These are phyloP conservation scores for Kingdonia uniflora DNA, from an alignment of 164 flowering plant genomes.

Conservation along the genomic window DNA sequence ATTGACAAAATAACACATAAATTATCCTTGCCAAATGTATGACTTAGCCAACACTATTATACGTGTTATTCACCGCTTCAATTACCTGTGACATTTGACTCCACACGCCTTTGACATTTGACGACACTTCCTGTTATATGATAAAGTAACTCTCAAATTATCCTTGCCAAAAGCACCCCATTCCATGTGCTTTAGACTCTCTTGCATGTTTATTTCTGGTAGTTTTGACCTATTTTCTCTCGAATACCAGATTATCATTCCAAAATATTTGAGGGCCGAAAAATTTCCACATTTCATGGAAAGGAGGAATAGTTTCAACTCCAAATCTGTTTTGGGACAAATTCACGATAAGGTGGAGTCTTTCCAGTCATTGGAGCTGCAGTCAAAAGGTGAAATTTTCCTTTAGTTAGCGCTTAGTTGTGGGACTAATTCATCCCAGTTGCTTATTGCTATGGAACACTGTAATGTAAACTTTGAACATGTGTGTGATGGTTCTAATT, in stretches of 20 bases:
- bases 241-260: constrained; percentile 42
- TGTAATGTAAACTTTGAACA: background rate
- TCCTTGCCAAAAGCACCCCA: too few species aligned
- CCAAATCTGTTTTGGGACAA: constrained; percentile 59
- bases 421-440: background rate
- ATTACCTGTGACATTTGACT: too few species aligned
- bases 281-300: constrained; percentile 62
- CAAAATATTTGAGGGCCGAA: constrained; percentile 31
- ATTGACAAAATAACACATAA: too few species aligned
- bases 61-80: too few species aligned
- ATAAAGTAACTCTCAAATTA: too few species aligned
- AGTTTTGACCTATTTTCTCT: too few species aligned
- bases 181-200: too few species aligned
- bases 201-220: too few species aligned
- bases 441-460: background rate
- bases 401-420: background rate
- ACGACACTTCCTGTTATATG: too few species aligned
- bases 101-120: too few species aligned
- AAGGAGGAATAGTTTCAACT: constrained; percentile 19
- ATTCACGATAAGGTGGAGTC: constrained; percentile 42
- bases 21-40: too few species aligned
- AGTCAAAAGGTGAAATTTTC: constrained; percentile 20
- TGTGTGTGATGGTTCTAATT: background rate
- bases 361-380: constrained; percentile 11
- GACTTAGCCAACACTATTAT: too few species aligned